Conservation (phyloP, 75 land plant species). For the Larix kaempferi region DNA sequence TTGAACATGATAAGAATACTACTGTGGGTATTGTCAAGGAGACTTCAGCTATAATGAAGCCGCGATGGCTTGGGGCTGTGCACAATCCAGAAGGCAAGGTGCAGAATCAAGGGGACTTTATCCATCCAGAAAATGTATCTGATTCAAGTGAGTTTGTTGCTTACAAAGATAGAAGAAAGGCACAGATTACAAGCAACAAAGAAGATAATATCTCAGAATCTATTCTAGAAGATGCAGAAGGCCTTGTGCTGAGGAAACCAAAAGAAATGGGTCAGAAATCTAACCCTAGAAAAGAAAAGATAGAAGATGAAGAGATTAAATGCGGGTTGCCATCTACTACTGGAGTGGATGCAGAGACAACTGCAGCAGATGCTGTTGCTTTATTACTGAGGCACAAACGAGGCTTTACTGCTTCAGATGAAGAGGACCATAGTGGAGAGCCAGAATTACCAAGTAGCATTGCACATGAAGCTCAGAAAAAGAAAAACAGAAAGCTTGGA, state of each 20-base stretch:
- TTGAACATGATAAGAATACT: conserved; percentile 15
- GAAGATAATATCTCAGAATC: neutral
- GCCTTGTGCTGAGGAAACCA: conserved; percentile 59
- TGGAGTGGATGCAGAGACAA: conserved; percentile 27
- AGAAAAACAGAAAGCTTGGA: conserved; percentile 70
- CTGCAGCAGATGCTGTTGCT: conserved; percentile 76
- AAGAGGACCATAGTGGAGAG: conserved; percentile 15
- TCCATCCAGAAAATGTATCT: conserved; percentile 7
- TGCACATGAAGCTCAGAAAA: conserved; percentile 17
- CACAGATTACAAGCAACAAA: conserved; percentile 9
- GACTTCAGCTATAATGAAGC: conserved; percentile 27
- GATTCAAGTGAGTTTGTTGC: conserved; percentile 60
- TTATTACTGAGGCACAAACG: conserved; percentile 65
- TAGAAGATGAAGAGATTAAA: conserved; percentile 9
- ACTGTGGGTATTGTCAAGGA: conserved; percentile 14
- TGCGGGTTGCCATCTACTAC: conserved; percentile 19
- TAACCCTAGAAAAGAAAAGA: conserved; percentile 9
- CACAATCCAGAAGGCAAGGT: conserved; percentile 22
- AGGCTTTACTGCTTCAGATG: conserved; percentile 40
- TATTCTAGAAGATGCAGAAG: conserved; percentile 42
- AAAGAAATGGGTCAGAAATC: conserved; percentile 28
- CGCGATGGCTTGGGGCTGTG: conserved; percentile 85
- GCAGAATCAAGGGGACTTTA: neutral
- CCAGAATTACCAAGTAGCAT: conserved; percentile 10
- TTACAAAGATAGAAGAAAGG: conserved; percentile 71